Conservation (phyloP, 2,329 filamentous ascomycete species). For the Dothistroma septosporum region DNA sequence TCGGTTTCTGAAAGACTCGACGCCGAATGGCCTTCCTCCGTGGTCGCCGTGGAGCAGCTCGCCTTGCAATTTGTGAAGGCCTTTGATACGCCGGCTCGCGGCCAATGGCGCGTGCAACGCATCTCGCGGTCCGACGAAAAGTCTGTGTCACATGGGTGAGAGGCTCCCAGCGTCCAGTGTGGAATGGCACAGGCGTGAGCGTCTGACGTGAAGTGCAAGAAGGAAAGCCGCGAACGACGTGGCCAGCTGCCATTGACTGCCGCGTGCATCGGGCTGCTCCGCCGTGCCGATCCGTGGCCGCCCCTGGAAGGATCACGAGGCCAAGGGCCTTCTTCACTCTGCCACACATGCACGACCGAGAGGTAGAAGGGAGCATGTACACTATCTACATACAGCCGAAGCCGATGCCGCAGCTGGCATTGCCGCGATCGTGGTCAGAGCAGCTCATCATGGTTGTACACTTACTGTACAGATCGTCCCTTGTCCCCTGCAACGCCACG, state of each 20-base stretch:
- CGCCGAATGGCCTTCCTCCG: background rate
- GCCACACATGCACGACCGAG: background rate
- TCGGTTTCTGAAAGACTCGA: constrained; percentile 7
- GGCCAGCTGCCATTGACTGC: background rate
- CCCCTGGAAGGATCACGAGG: background rate
- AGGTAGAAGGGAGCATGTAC: background rate
- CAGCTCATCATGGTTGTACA: background rate
- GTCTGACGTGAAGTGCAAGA: background rate
- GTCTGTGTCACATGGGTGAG: background rate
- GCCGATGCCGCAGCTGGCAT: background rate
- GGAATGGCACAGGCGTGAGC: background rate
- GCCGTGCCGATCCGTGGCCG: background rate
- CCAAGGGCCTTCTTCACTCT: background rate
- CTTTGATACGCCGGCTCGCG: constrained; percentile 7
- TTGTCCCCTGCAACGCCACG: background rate
- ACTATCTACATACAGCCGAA: background rate
- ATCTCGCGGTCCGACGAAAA: constrained; percentile 8
- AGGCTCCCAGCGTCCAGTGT: background rate
- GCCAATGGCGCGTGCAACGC: constrained; percentile 18
- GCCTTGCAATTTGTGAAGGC: constrained; percentile 9
- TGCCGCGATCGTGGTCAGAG: background rate
- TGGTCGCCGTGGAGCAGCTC: background rate
- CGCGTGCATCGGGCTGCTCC: background rate
- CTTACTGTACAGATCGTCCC: background rate
- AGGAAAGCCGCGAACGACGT: background rate